phyloP scores from a whole-genome alignment of 306 rosid species.

The Acacia crassicarpa region DNA sequence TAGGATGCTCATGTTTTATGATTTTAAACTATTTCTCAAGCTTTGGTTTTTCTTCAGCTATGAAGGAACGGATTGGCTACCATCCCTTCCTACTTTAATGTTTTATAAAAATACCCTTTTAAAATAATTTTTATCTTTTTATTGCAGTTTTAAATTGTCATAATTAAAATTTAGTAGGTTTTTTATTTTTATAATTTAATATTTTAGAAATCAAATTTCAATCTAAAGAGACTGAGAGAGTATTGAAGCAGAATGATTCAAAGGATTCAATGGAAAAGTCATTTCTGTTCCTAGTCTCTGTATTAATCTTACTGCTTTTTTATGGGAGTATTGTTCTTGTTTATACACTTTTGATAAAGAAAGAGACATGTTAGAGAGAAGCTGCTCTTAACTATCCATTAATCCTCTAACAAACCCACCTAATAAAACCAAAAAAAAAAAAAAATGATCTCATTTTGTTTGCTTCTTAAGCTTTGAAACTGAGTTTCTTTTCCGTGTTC shows the following conservation, averaged over 20 bases:
- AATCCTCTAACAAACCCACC: not conserved
- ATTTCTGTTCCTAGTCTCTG: conserved; percentile 1
- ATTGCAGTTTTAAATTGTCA: no score
- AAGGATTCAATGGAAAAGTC: not conserved
- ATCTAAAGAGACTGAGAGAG: no score
- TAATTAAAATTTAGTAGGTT: no score
- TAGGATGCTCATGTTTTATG: not conserved
- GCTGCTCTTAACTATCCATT: not conserved
- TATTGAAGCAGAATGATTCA: no score
- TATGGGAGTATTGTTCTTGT: not conserved
- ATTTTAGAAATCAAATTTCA: no score
- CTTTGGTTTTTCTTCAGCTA: conserved; percentile 1
- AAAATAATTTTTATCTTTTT: no score
- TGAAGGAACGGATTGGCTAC: not conserved
- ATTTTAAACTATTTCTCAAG: not conserved
- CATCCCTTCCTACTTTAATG: no score
- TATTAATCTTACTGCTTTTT: not conserved
- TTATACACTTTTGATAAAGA: not conserved
- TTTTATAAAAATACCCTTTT: not conserved
- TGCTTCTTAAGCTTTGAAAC: conserved; percentile 18
- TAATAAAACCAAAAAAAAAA: not conserved
- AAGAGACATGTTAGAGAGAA: not conserved
- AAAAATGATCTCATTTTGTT: not conserved
- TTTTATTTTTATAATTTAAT: no score
- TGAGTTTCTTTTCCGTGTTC: not conserved